These are phyloP conservation scores for Spergularia azorica DNA, from an alignment of 179 eudicot genomes.

Conservation along the genomic window DNA sequence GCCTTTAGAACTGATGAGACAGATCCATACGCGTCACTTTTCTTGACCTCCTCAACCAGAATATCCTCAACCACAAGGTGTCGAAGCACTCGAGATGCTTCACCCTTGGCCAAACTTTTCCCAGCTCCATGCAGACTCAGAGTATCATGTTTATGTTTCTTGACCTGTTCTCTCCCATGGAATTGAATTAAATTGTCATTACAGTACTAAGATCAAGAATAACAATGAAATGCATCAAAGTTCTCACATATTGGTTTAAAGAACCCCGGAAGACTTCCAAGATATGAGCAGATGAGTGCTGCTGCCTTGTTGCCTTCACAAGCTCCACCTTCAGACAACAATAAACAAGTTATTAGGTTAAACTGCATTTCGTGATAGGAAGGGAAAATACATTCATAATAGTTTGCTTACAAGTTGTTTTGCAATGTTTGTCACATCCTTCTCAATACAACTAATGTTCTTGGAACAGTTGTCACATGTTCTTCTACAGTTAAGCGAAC, in stretches of 20 bases:
- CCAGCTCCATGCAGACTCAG: slow-evolving; percentile 91
- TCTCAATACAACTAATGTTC: slow-evolving; percentile 60
- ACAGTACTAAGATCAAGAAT: neutral
- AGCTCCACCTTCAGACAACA: slow-evolving; percentile 68
- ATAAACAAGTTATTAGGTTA: slow-evolving; percentile 7
- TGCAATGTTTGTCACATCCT: slow-evolving; percentile 81
- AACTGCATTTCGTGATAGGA: neutral
- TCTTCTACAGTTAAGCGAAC: slow-evolving; percentile 60
- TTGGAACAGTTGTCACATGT: slow-evolving; percentile 91
- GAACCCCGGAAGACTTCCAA: slow-evolving; percentile 96
- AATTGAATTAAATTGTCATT: slow-evolving; percentile 15
- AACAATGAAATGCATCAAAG: slow-evolving; percentile 16
- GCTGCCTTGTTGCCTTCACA: slow-evolving; percentile 70
- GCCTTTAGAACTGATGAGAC: slow-evolving; percentile 84
- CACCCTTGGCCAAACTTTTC: slow-evolving; percentile 84
- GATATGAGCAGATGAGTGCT: slow-evolving; percentile 81
- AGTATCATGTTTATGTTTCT: slow-evolving; percentile 71
- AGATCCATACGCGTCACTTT: slow-evolving; percentile 92
- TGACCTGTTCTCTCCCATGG: slow-evolving; percentile 51
- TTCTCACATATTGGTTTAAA: slow-evolving; percentile 77
- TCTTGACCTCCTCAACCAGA: slow-evolving; percentile 86
- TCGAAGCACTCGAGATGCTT: slow-evolving; percentile 89
- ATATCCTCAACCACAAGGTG: slow-evolving; percentile 86
- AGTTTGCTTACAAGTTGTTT: slow-evolving; percentile 71
- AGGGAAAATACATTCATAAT: slow-evolving; percentile 11